These are phyloP conservation scores for Tulasnella sp. DNA, from an alignment of 768 basidiomycete species.

Conservation along the genomic window DNA sequence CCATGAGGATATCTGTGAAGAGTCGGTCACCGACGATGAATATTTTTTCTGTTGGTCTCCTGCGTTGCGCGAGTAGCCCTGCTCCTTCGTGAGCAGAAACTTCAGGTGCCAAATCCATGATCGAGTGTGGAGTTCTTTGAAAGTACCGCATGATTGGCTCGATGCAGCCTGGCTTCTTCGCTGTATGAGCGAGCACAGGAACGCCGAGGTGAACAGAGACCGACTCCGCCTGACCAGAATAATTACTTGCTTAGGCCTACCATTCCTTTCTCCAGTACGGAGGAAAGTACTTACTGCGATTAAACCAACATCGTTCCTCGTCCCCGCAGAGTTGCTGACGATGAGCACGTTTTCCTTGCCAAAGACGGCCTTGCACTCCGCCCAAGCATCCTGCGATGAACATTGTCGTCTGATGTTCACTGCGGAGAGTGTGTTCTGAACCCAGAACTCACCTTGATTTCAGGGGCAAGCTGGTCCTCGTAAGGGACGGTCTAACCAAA, in stretches of 20 bases:
- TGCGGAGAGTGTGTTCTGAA: too few relatives aligned
- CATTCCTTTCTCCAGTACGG: background rate
- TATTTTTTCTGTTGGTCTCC: constrained; percentile 37
- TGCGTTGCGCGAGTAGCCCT: background rate
- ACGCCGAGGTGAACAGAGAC: constrained; percentile 65
- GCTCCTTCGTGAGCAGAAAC: background rate
- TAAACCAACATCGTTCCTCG: constrained; percentile 52
- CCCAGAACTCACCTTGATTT: constrained; percentile 56
- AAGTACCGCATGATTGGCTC: constrained; percentile 66
- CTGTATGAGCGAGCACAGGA: constrained; percentile 69
- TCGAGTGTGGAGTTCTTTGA: background rate
- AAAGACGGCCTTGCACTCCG: constrained; percentile 57
- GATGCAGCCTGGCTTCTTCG: constrained; percentile 78
- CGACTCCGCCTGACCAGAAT: constrained; percentile 62
- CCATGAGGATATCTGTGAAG: constrained; percentile 84
- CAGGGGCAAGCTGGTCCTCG: constrained; percentile 63
- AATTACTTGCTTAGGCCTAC: background rate
- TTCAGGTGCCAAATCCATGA: background rate
- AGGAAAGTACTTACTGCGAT: constrained; percentile 33
- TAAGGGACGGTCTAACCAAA: constrained; percentile 79
- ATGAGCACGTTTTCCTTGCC: constrained; percentile 72
- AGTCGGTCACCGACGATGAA: constrained; percentile 86
- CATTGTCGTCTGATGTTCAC: background rate
- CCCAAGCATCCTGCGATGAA: constrained; percentile 73
- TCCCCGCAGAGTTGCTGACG: constrained; percentile 92